These are phyloP conservation scores for Neurospora sp. DNA, from an alignment of 495 filamentous ascomycete species.

Conservation along the genomic window DNA sequence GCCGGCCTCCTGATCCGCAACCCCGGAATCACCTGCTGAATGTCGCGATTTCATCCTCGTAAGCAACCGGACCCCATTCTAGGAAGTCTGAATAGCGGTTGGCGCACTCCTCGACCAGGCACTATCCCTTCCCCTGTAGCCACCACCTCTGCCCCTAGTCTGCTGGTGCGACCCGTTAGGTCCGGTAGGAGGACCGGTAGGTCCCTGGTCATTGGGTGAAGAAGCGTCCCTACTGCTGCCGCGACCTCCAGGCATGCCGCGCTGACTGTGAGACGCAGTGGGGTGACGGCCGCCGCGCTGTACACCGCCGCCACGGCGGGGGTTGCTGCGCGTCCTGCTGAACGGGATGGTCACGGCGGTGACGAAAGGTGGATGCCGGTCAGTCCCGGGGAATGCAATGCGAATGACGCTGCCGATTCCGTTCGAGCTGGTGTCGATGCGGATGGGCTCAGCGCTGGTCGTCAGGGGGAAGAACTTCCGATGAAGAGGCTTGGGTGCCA, in stretches of 20 bases:
- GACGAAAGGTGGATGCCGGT: conserved; percentile 4
- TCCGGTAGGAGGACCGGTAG: conserved; percentile 1
- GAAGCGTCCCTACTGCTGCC: conserved; percentile 12
- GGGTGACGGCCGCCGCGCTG: conserved; percentile 19
- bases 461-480: conserved; percentile 25
- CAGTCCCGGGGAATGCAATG: conserved; percentile 32
- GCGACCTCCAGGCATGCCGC: neutral
- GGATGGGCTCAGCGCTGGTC: conserved; percentile 29
- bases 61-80: neutral
- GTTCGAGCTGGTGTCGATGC: conserved; percentile 27
- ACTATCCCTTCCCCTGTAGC: conserved; percentile 18
- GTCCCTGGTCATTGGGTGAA: conserved; percentile 12
- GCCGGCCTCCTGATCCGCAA: neutral
- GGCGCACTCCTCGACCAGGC: conserved; percentile 20
- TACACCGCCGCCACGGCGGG: conserved; percentile 30
- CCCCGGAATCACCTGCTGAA: neutral
- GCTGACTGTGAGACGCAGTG: conserved; percentile 13
- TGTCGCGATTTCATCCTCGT: neutral
- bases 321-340: conserved; percentile 34
- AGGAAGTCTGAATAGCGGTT: conserved; percentile 17
- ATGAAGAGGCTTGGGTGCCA: conserved; percentile 27
- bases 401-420: conserved; percentile 31
- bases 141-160: conserved; percentile 17
- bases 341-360: conserved; percentile 31
- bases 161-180: conserved; percentile 2